Conservation (phyloP, 331 rosid species). For the Quercus lobata region DNA sequence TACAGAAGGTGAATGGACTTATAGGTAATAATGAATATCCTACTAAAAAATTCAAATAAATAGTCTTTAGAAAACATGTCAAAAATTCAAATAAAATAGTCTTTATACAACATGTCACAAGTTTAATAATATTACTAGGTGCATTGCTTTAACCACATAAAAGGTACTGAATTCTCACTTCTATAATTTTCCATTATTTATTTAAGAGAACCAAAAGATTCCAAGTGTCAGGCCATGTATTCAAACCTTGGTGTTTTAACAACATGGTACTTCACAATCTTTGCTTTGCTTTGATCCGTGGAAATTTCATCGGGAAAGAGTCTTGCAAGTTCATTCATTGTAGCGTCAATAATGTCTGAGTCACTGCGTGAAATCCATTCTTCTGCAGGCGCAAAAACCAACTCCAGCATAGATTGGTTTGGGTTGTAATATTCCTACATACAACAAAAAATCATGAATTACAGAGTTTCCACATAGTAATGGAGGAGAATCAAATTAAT, state of each 20-base stretch:
- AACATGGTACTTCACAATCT: slow-evolving; percentile 83
- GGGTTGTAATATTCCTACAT: slow-evolving; percentile 90
- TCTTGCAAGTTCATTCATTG: slow-evolving; percentile 89
- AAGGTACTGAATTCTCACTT: neutral
- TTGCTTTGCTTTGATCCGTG: slow-evolving; percentile 95
- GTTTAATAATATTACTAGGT: neutral
- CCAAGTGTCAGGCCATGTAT: slow-evolving; percentile 6
- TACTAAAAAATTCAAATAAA: neutral
- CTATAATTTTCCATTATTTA: neutral
- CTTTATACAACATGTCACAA: neutral
- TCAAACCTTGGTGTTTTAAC: slow-evolving; percentile 95
- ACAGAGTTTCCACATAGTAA: neutral
- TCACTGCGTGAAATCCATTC: slow-evolving; percentile 90
- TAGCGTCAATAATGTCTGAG: slow-evolving; percentile 79
- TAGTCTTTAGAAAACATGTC: neutral
- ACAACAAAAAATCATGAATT: slow-evolving; percentile 1
- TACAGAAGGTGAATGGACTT: slow-evolving; percentile 1
- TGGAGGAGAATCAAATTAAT: neutral
- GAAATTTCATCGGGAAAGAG: slow-evolving; percentile 95
- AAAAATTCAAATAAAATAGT: neutral
- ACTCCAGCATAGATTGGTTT: slow-evolving; percentile 88
- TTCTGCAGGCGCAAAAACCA: slow-evolving; percentile 98
- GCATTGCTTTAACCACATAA: neutral
- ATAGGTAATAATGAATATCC: neutral
- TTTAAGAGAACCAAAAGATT: neutral